Percentiles rank a stretch among this genome's conserved stretches.
These are phyloP conservation scores for Exophiala spinifera DNA, from an alignment of 2,329 filamentous ascomycete genomes.

Conservation along the genomic window DNA sequence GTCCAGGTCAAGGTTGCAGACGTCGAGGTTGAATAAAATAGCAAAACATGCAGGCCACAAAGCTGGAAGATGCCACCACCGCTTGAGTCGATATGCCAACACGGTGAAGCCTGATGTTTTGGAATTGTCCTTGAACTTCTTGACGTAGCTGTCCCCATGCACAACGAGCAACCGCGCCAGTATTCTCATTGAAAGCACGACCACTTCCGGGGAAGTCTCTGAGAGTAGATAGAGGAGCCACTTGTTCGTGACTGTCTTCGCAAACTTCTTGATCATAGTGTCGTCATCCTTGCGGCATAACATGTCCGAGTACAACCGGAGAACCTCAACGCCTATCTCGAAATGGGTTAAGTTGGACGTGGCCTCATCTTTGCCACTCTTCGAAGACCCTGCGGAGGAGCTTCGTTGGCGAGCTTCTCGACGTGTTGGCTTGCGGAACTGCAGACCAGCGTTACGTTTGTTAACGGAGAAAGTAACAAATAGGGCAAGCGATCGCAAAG, in stretches of 20 bases:
- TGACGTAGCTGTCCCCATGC: constrained; percentile 76
- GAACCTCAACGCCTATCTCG: constrained; percentile 71
- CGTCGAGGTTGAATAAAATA: constrained; percentile 80
- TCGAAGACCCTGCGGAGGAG: constrained; percentile 30
- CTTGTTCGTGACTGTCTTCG: constrained; percentile 93
- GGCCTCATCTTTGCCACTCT: constrained; percentile 32
- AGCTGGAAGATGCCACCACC: constrained; percentile 83
- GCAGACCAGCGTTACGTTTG: constrained; percentile 49
- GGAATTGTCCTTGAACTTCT: constrained; percentile 66
- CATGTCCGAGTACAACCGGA: constrained; percentile 73
- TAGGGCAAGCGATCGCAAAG: constrained; percentile 79
- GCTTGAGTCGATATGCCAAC: constrained; percentile 74
- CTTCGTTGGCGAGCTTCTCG: constrained; percentile 30
- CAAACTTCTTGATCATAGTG: constrained; percentile 77
- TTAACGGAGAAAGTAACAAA: constrained; percentile 94
- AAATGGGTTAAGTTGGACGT: constrained; percentile 48
- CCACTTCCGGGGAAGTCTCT: constrained; percentile 78
- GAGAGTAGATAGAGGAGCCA: constrained; percentile 90
- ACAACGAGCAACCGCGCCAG: constrained; percentile 77
- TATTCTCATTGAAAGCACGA: constrained; percentile 77
- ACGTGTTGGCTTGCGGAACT: constrained; percentile 46
- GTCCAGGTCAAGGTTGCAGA: constrained; percentile 70
- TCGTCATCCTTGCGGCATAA: constrained; percentile 70
- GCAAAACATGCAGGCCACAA: constrained; percentile 88
- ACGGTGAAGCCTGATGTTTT: constrained; percentile 87